phyloP scores from a whole-genome alignment of 371 early-diverging fungal genomes.

The Mortierella sp. region DNA sequence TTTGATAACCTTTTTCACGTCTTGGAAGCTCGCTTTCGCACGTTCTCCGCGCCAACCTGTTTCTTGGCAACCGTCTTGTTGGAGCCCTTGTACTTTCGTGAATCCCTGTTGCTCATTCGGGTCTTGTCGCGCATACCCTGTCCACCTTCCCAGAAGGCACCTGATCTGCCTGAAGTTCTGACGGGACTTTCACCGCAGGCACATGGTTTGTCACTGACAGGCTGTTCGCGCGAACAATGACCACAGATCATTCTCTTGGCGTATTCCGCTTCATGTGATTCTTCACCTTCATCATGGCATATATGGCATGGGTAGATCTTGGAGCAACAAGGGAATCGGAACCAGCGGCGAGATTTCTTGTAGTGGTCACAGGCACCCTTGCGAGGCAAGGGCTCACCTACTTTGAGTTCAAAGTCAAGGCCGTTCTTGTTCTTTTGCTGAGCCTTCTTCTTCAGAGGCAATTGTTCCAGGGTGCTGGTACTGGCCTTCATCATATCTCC shows the following conservation, averaged over 20 bases:
- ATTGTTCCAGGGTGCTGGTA: slow-evolving; percentile 19
- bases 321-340: slow-evolving; percentile 96
- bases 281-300: slow-evolving; percentile 92
- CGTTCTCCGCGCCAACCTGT: slow-evolving; percentile 65
- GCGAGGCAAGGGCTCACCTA: slow-evolving; percentile 73
- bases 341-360: slow-evolving; percentile 93
- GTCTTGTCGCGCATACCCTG: slow-evolving; percentile 86
- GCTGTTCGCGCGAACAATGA: slow-evolving; percentile 89
- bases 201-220: slow-evolving; percentile 64
- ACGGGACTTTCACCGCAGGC: slow-evolving; percentile 80
- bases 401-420: slow-evolving; percentile 33
- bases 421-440: slow-evolving; percentile 17
- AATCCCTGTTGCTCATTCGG: slow-evolving; percentile 83
- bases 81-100: slow-evolving; percentile 59
- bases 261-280: slow-evolving; percentile 56
- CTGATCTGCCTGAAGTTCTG: slow-evolving; percentile 56
- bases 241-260: slow-evolving; percentile 96
- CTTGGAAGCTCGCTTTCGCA: slow-evolving; percentile 29
- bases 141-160: slow-evolving; percentile 97
- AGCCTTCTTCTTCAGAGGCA: slow-evolving; percentile 30
- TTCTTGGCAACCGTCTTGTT: slow-evolving; percentile 66
- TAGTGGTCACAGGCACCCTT: slow-evolving; percentile 95
- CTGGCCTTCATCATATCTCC: slow-evolving; percentile 37
- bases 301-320: slow-evolving; percentile 91
- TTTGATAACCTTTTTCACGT: neutral